These are phyloP conservation scores for Myriosclerotinia curreyana DNA, from an alignment of 2,329 filamentous ascomycete species.

Conservation along the genomic window DNA sequence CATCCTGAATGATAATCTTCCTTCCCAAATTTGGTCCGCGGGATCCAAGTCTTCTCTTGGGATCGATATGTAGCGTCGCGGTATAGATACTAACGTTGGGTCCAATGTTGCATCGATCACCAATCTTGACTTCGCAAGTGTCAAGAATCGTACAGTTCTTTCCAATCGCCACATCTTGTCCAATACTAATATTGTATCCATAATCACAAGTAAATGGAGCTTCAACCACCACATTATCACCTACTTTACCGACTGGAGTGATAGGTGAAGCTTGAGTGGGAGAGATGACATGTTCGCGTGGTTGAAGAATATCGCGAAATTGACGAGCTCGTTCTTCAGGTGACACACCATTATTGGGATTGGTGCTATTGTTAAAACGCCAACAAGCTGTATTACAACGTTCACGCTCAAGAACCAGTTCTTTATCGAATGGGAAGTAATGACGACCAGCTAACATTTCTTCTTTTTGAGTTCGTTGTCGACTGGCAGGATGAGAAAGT, in stretches of 20 bases:
- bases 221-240: slow-evolving; percentile 75
- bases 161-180: slow-evolving; percentile 78
- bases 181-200: slow-evolving; percentile 90
- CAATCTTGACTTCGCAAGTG: slow-evolving; percentile 78
- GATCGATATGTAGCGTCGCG: slow-evolving; percentile 68
- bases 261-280: slow-evolving; percentile 52
- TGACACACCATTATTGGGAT: slow-evolving; percentile 69
- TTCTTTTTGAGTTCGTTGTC: slow-evolving; percentile 68
- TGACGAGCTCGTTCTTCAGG: slow-evolving; percentile 64
- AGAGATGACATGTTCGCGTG: slow-evolving; percentile 56
- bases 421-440: slow-evolving; percentile 76
- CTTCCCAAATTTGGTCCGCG: slow-evolving; percentile 69
- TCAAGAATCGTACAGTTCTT: slow-evolving; percentile 84
- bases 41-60: slow-evolving; percentile 69
- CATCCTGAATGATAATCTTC: slow-evolving; percentile 71
- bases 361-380: slow-evolving; percentile 81
- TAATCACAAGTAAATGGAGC: slow-evolving; percentile 91
- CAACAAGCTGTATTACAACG: slow-evolving; percentile 77
- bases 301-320: slow-evolving; percentile 69
- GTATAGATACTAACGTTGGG: slow-evolving; percentile 86
- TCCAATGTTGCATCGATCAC: slow-evolving; percentile 72
- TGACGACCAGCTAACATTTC: slow-evolving; percentile 80
- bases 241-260: slow-evolving; percentile 60
- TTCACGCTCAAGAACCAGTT: slow-evolving; percentile 79
- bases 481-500: slow-evolving; percentile 37